Conservation (phyloP, 2,329 filamentous ascomycete genomes). For the Didymella arachidicola region DNA sequence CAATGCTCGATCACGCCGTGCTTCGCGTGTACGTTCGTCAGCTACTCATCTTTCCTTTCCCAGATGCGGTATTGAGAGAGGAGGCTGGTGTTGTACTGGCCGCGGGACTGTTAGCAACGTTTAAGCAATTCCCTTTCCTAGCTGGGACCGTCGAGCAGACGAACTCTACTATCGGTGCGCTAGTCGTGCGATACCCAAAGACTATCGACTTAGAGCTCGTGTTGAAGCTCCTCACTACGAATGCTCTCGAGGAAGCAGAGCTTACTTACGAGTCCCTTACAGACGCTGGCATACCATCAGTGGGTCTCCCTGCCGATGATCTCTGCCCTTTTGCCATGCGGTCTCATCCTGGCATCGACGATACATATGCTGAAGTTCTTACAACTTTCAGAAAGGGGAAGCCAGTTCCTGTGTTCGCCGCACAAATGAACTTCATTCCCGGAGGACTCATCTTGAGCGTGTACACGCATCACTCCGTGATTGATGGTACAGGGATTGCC, state of each 20-base stretch:
- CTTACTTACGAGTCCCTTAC: neutral
- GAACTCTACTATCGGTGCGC: neutral
- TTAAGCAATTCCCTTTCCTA: constrained; percentile 13
- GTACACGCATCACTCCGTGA: constrained; percentile 36
- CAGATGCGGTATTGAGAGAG: neutral
- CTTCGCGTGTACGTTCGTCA: constrained; percentile 18
- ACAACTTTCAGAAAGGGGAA: constrained; percentile 18
- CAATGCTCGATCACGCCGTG: constrained; percentile 5
- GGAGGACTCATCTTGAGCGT: constrained; percentile 40
- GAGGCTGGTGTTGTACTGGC: neutral
- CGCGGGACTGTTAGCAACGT: neutral
- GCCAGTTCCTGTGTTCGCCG: constrained; percentile 30
- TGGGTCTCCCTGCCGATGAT: constrained; percentile 13
- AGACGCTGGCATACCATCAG: constrained; percentile 21
- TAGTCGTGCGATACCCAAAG: constrained; percentile 9
- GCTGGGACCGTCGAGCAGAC: constrained; percentile 8
- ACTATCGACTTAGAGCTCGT: neutral
- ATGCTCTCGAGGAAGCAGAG: neutral
- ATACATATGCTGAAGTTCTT: constrained; percentile 21
- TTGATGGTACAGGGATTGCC: constrained; percentile 29
- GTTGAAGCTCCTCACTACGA: neutral
- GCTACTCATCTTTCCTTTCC: constrained; percentile 12
- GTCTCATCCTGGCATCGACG: constrained; percentile 25
- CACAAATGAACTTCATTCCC: constrained; percentile 37
- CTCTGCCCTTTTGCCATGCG: constrained; percentile 24